These are phyloP conservation scores for Rhododendron ferrugineum DNA, from an alignment of 148 eudicot genomes.

Conservation along the genomic window DNA sequence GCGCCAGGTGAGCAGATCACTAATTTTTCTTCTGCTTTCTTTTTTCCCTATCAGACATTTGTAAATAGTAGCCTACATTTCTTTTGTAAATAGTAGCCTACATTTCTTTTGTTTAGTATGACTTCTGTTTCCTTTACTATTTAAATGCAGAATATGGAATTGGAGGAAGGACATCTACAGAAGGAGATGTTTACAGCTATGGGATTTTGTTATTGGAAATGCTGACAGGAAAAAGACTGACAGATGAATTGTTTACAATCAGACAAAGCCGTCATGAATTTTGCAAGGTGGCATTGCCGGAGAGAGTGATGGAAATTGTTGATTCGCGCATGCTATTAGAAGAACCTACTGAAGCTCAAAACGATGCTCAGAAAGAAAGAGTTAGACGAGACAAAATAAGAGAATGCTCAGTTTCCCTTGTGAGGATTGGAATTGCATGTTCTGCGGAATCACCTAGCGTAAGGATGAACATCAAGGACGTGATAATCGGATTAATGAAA, in stretches of 20 bases:
- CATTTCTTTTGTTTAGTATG: neutral
- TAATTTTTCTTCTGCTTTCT: too few species aligned
- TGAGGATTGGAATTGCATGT: conserved; percentile 5
- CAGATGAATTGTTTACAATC: neutral
- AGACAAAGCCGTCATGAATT: neutral
- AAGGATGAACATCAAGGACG: neutral
- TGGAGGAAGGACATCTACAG: neutral
- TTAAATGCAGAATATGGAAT: neutral
- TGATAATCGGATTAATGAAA: too few species aligned
- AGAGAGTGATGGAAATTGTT: neutral
- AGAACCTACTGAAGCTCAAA: neutral
- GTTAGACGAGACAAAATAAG: neutral
- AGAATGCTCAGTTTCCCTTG: neutral
- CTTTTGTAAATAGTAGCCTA: neutral
- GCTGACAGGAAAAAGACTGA: conserved; percentile 1
- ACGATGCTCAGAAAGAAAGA: neutral
- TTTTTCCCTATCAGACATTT: too few species aligned
- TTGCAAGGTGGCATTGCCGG: neutral
- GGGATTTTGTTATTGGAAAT: neutral
- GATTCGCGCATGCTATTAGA: neutral
- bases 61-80: neutral
- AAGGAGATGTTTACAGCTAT: neutral
- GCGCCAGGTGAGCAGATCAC: too few species aligned
- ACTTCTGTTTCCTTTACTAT: neutral
- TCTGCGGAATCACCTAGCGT: neutral